These are phyloP conservation scores for Vitis labrusca DNA, from an alignment of 164 flowering plant genomes.

Conservation along the genomic window DNA sequence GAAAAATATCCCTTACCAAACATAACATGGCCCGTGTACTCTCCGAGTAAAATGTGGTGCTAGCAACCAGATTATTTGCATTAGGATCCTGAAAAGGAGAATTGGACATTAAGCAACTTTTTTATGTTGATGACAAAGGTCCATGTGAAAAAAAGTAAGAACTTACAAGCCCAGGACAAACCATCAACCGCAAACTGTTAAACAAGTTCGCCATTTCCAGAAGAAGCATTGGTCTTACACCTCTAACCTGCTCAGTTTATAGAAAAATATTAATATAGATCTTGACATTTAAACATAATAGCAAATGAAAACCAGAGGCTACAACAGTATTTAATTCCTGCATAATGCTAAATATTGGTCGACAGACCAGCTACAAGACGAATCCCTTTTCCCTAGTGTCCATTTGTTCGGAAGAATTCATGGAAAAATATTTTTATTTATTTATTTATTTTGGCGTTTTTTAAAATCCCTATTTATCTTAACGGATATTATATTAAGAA, in stretches of 20 bases:
- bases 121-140: not conserved
- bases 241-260: constrained; percentile 70
- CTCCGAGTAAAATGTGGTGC: constrained; percentile 91
- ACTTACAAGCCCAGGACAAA: constrained; percentile 94
- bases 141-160: not conserved
- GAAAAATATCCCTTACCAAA: constrained; percentile 59
- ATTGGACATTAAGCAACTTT: constrained; percentile 3
- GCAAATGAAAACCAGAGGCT: not conserved
- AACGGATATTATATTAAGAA: too few species aligned
- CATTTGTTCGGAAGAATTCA: too few species aligned
- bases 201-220: constrained; percentile 82
- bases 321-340: too few species aligned
- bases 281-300: not conserved
- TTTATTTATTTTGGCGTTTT: too few species aligned
- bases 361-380: too few species aligned
- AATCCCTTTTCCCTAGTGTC: too few species aligned
- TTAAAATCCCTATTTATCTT: too few species aligned
- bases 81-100: constrained; percentile 84
- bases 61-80: constrained; percentile 90
- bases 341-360: too few species aligned
- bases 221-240: constrained; percentile 79
- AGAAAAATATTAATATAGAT: not conserved
- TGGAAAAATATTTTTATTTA: too few species aligned
- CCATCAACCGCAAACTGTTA: constrained; percentile 58
- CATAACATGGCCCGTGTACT: constrained; percentile 88